Base-by-base conservation (phyloP, 352 stramenopile genomes). In the Globisporangium takayamanum region DNA sequence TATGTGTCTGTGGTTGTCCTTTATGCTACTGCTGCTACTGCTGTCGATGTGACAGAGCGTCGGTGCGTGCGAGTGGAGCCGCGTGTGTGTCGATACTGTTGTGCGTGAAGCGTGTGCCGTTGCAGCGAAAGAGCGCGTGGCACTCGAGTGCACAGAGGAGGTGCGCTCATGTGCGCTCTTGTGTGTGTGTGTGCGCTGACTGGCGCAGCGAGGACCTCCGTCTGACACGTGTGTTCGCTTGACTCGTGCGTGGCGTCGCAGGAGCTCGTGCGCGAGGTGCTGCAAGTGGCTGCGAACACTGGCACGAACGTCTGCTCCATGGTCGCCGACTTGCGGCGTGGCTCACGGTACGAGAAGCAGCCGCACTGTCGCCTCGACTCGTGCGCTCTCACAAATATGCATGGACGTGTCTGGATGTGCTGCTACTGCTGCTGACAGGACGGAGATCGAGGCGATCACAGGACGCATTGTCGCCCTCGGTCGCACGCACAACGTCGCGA, bases 371-470 rank as follows among this genome's bases (percentile, higher is more conserved):
- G 26, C 20, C 15, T 54, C 39, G 55, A n/a, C 20, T 33, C 33
- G 18, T 48, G 15, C 10, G 48, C 26, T 8, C 54, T 18, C 39
- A 50, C 25, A 45, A 10, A 44, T 22, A 22, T 22, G 22, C 7
- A 16, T 50, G 20, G 4, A 18, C 18, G 0, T 22, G 22, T 22
- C 22, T 22, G 22, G 22, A 22, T 22, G 22, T 44, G 55, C 54
- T 45, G 20, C 18, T 60, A 2, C 39, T 33, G 20, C 18, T 60
- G 5, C 39, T 33, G n/a, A 52, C 44, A 86, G 73, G 54, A 93
- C 83, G 1, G 83, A 93, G 68, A 84, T 93, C 33, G 79, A 86
- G 14, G 77, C 76, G 8, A 88, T 93, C 55, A 89, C 71, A 33
- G 83, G 82, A 3, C 71, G 75, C 18, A 73, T 93, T 44, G 65